Conservation (phyloP, 768 basidiomycete species). For the Panaeolus cyanescens region DNA sequence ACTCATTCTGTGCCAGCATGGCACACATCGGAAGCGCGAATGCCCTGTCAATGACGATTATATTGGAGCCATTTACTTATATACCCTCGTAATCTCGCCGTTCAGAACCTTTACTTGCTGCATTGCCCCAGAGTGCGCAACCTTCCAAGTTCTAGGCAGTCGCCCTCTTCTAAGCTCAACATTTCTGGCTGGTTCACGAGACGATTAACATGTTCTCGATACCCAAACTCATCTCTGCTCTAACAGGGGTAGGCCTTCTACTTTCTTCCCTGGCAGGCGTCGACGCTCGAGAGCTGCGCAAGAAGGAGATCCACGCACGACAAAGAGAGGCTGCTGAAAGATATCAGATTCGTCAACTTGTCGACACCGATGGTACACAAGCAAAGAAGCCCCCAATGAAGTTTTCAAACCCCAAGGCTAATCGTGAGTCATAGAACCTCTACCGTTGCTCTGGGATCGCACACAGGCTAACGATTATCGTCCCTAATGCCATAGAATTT, state of each 20-base stretch:
- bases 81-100: neutral
- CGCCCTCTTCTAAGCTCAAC: neutral
- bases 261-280: conserved; percentile 12
- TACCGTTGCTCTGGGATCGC: too few relatives aligned
- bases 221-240: conserved; percentile 11
- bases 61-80: neutral
- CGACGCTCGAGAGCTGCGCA: conserved; percentile 34
- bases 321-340: conserved; percentile 52
- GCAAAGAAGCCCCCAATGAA: conserved; percentile 50
- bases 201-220: neutral
- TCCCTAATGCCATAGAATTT: conserved; percentile 48
- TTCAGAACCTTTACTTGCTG: neutral
- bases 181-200: conserved; percentile 2
- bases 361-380: neutral
- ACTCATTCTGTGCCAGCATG: neutral
- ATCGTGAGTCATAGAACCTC: conserved; percentile 40
- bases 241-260: conserved; percentile 16
- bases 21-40: conserved; percentile 1
- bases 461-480: neutral
- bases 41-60: neutral
- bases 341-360: conserved; percentile 9
- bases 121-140: neutral
- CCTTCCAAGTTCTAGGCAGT: neutral
- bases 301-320: conserved; percentile 42
- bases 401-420: conserved; percentile 67